Evolutionary conservation across 2,329 filamentous ascomycete species (phyloP).

Genomic region (Colletotrichum scovillei): DNA sequence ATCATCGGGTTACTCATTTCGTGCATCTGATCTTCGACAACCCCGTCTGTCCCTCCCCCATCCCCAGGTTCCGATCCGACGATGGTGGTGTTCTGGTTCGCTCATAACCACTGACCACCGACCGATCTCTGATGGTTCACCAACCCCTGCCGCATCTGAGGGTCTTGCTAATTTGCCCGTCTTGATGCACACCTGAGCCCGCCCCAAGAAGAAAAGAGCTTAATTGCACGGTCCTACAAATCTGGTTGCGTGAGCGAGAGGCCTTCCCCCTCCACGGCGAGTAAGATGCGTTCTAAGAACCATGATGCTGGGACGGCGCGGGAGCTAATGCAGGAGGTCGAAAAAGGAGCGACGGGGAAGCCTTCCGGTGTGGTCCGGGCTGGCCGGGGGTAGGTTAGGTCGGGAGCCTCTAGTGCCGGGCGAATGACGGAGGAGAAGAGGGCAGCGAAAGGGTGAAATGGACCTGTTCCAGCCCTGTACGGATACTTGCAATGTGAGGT

Average conservation of each 20-base stretch:
- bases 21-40: conserved; percentile 4
- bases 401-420: not conserved
- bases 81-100: conserved; percentile 6
- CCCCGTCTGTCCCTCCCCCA: not conserved
- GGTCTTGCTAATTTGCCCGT: not conserved
- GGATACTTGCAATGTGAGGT: conserved; percentile 2
- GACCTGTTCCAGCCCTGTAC: conserved; percentile 14
- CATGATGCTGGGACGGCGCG: conserved; percentile 27
- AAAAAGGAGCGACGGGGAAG: conserved; percentile 9
- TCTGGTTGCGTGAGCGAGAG: not conserved
- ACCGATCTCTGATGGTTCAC: not conserved
- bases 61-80: conserved; percentile 8
- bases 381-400: not conserved
- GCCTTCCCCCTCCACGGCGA: not conserved
- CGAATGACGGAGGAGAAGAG: not conserved
- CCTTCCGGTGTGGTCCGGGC: not conserved
- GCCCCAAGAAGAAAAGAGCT: not conserved
- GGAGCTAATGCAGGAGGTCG: conserved; percentile 29
- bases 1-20: not conserved
- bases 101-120: no score
- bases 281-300: not conserved
- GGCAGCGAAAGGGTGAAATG: not conserved
- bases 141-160: not conserved
- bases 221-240: not conserved
- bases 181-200: not conserved